A percentile compares a stretch with the other conserved stretches of the same genome.
These are phyloP conservation scores for Bauhinia variegata DNA, from an alignment of 306 rosid genomes.

Conservation along the genomic window DNA sequence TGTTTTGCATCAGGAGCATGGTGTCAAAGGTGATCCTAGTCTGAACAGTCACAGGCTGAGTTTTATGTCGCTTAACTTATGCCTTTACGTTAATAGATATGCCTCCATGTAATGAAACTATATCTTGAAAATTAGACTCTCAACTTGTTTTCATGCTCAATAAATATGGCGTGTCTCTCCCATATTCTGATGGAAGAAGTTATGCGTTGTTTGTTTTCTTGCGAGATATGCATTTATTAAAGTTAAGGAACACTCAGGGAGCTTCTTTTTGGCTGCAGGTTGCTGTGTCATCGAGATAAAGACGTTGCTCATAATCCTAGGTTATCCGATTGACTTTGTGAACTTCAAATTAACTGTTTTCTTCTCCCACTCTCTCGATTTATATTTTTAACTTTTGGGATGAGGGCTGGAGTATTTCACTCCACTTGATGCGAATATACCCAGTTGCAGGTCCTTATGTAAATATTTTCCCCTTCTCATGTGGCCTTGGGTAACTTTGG, in stretches of 20 bases:
- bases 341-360: background rate
- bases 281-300: constrained; percentile 28
- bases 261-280: constrained; percentile 39
- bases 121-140: constrained; percentile 16
- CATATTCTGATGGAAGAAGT: constrained; percentile 19
- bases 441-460: no score
- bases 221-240: constrained; percentile 27
- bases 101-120: constrained; percentile 3
- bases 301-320: constrained; percentile 32
- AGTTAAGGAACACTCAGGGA: constrained; percentile 35
- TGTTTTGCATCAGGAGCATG: constrained; percentile 1
- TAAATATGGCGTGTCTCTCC: constrained; percentile 31
- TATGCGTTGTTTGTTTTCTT: constrained; percentile 21
- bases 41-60: background rate
- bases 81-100: constrained; percentile 3
- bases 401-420: no score
- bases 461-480: background rate
- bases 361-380: no score
- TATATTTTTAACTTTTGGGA: no score
- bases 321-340: constrained; percentile 18
- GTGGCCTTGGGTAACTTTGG: background rate
- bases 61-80: constrained; percentile 10
- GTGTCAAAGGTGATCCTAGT: background rate
- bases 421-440: no score
- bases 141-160: constrained; percentile 23